Evolutionary conservation across 805 yeast species (phyloP).

Genomic region (Ogataea neopini): DNA sequence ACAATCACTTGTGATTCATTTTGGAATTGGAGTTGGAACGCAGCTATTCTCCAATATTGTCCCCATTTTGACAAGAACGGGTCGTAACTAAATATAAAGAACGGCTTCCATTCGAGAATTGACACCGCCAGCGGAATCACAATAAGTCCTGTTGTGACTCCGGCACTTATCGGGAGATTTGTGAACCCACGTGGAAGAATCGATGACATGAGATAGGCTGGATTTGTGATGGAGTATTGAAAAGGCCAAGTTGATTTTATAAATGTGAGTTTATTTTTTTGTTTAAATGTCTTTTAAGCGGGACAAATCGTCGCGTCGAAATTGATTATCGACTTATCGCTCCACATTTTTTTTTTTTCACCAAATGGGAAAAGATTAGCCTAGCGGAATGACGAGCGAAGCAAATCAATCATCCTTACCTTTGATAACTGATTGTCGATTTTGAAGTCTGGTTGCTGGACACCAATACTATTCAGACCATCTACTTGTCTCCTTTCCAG

Average conservation of each 20-base stretch:
- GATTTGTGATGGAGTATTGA: too few relatives aligned
- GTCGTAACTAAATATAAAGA: conserved; percentile 44
- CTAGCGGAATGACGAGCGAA: too few relatives aligned
- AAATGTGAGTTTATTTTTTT: not conserved
- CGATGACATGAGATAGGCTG: too few relatives aligned
- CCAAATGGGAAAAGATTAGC: conserved; percentile 4
- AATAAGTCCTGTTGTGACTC: conserved; percentile 38
- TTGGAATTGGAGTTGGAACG: conserved; percentile 53
- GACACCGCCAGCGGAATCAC: conserved; percentile 43
- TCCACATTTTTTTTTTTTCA: not conserved
- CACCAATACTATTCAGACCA: too few relatives aligned
- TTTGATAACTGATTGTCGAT: too few relatives aligned
- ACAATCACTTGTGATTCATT: conserved; percentile 60
- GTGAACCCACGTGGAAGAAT: conserved; percentile 35
- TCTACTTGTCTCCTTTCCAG: too few relatives aligned
- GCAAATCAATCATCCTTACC: too few relatives aligned
- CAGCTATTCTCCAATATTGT: conserved; percentile 57
- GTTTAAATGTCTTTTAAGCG: too few relatives aligned
- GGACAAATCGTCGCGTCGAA: conserved; percentile 17
- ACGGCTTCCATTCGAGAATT: conserved; percentile 44
- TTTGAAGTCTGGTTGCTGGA: too few relatives aligned
- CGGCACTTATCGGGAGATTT: conserved; percentile 42
- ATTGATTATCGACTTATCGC: not conserved
- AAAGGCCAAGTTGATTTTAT: not conserved
- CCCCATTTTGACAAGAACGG: conserved; percentile 56